Conservation (phyloP, 2,329 filamentous ascomycete species). For the Penicillium sp. region DNA sequence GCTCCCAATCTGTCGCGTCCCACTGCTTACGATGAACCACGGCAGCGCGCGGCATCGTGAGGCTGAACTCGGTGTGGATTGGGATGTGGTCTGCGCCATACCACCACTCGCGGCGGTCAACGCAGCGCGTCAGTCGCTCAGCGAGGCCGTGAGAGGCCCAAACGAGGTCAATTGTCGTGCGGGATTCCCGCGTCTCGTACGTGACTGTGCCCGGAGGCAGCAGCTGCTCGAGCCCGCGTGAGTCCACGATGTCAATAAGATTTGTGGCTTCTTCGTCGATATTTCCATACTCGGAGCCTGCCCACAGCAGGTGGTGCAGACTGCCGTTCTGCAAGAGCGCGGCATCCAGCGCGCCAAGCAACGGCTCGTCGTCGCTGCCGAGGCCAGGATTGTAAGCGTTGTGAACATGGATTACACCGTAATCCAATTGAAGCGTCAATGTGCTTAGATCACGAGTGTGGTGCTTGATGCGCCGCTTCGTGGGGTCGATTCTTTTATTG, state of each 20-base stretch:
- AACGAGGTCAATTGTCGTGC: conserved; percentile 11
- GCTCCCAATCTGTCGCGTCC: neutral
- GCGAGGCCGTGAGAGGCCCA: neutral
- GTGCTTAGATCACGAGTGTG: neutral
- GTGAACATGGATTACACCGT: neutral
- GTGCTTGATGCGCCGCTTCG: conserved; percentile 1
- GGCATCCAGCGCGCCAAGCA: conserved; percentile 14
- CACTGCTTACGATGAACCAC: neutral
- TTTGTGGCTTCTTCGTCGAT: neutral
- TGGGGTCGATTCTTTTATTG: conserved; percentile 21
- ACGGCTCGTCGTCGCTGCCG: neutral
- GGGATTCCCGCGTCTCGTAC: neutral
- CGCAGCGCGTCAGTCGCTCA: neutral
- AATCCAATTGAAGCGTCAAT: neutral
- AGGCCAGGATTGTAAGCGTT: neutral
- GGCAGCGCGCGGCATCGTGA: neutral
- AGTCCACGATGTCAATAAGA: neutral
- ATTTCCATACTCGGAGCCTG: neutral
- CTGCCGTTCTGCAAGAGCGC: conserved; percentile 16
- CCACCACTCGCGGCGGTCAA: neutral
- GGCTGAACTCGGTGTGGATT: neutral
- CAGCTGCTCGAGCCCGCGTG: neutral
- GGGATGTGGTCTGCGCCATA: neutral
- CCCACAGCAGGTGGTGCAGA: conserved; percentile 9
- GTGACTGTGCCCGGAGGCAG: conserved; percentile 4